These are phyloP conservation scores for Oenanthe javanica DNA, from an alignment of 140 eudicot genomes.

Conservation along the genomic window DNA sequence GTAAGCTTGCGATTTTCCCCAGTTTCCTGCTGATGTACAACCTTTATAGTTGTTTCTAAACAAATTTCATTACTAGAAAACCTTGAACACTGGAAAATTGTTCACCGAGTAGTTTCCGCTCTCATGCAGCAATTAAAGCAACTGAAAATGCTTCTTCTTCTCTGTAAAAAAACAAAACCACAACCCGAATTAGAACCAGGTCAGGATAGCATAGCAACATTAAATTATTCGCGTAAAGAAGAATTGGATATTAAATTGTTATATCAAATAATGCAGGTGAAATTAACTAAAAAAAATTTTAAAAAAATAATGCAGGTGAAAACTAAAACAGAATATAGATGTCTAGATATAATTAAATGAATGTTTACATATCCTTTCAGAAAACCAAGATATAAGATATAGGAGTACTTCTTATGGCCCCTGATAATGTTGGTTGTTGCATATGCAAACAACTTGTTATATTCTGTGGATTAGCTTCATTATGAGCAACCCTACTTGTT, in stretches of 20 bases:
- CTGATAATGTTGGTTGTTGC: not conserved
- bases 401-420: not conserved
- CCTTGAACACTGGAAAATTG: not conserved
- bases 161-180: conserved; percentile 23
- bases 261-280: not conserved
- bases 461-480: not conserved
- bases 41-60: not conserved
- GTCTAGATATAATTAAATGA: not conserved
- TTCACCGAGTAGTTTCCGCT: conserved; percentile 21
- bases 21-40: not conserved
- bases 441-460: not conserved
- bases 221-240: not conserved
- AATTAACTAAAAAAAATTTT: too few relatives aligned
- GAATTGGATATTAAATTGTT: not conserved
- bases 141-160: conserved; percentile 50
- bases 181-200: not conserved
- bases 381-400: not conserved
- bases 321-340: not conserved
- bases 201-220: not conserved
- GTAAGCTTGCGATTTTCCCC: not conserved
- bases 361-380: not conserved
- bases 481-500: not conserved
- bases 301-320: not conserved
- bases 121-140: conserved; percentile 63
- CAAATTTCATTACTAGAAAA: not conserved